Base-by-base conservation (phyloP, 495 filamentous ascomycete species). In the Polyplosphaeria fusca region DNA sequence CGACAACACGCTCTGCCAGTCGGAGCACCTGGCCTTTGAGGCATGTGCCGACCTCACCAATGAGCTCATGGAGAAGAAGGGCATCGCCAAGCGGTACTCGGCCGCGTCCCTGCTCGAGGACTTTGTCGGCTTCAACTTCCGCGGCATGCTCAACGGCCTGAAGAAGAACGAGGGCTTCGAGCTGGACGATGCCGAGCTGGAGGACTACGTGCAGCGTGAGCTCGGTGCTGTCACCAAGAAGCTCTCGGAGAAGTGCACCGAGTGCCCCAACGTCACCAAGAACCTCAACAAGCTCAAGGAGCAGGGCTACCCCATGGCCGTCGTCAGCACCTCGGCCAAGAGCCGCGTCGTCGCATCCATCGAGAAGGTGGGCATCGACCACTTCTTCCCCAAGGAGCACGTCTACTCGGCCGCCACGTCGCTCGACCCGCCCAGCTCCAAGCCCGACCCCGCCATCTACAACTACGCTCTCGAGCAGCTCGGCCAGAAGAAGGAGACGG, bases 121-220 rank as follows among this genome's bases (percentile, higher is more conserved):
- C 74, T 96, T 95, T 67, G 91, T 95, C 70, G 91, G 91, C 64
- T 87, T 92, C 70, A 95, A 95, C 79, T 96, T 96, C 81, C 90
- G 91, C 61, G 88, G 89, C 69, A 95, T 95, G 90, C 79, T 88
- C 72, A 57, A 77, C 39, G 82, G 80, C 55, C 80, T 95, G 50
- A 84, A 88, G 73, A 74, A 81, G 69, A 91, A 89, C 72, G 86
- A 85, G 77, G 73, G 76, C 61, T 91, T 95, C 72, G 73, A 77
- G 30, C 77, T 95, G 73, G 62, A 70, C 3, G 67, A 76, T 20
- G 83, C 79, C 2, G 87, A 95, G 67, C 71, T 92, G 19, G 84
- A 93, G 67, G 68, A 63, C 14, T 95, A 89, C 70, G 91, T 95
- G 43, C 79, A 74, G 61, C 78, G 77, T 56, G 91, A 96, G 72